Conservation (phyloP, 441 rosid genomes). For the Cnidoscolus chayamansa region DNA sequence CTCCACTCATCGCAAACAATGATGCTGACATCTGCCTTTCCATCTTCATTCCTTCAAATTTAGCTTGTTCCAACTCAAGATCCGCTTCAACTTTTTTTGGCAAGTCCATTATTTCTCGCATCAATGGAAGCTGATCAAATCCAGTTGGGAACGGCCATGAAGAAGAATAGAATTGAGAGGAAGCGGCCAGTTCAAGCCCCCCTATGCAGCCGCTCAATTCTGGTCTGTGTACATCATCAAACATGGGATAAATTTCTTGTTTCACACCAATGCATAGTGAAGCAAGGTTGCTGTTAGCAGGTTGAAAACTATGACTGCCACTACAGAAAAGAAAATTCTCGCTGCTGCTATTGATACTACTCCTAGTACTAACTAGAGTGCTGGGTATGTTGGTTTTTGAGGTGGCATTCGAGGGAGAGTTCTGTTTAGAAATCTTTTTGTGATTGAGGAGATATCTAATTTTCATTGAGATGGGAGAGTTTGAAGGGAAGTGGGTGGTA, state of each 20-base stretch:
- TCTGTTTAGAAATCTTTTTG: slow-evolving; percentile 46
- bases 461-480: slow-evolving; percentile 60
- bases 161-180: slow-evolving; percentile 35
- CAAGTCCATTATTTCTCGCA: slow-evolving; percentile 35
- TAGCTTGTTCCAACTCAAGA: slow-evolving; percentile 29
- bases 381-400: slow-evolving; percentile 33
- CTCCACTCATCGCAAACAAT: slow-evolving; percentile 53
- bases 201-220: slow-evolving; percentile 39
- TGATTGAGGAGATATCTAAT: slow-evolving; percentile 66
- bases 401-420: slow-evolving; percentile 22
- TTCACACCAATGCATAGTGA: slow-evolving; percentile 1
- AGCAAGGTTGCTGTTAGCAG: background rate
- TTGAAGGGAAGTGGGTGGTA: slow-evolving; percentile 39
- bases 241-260: slow-evolving; percentile 21
- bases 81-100: slow-evolving; percentile 25
- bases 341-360: slow-evolving; percentile 6
- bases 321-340: background rate
- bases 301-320: slow-evolving; percentile 6
- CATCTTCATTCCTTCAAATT: slow-evolving; percentile 41
- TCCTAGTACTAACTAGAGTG: slow-evolving; percentile 12
- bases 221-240: slow-evolving; percentile 46
- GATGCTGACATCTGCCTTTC: slow-evolving; percentile 73
- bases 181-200: slow-evolving; percentile 18
- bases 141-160: slow-evolving; percentile 47
- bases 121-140: slow-evolving; percentile 37